phyloP scores from a whole-genome alignment of 1,284 basidiomycete species.

The Mrakiaceae sp. region DNA sequence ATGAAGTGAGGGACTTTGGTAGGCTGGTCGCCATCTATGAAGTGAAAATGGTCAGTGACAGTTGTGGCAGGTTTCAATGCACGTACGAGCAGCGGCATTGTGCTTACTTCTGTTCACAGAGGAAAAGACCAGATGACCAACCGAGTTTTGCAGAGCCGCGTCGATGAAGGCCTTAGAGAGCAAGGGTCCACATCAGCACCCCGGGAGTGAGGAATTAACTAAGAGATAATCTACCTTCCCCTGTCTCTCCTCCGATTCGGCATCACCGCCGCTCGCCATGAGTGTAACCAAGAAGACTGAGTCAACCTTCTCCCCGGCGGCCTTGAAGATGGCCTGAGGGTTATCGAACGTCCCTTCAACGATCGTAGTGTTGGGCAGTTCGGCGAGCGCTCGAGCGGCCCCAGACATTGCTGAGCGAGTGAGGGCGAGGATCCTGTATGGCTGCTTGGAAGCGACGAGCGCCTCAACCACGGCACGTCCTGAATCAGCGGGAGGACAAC shows the following conservation, averaged over 20 bases:
- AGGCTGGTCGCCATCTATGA: not conserved
- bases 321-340: not conserved
- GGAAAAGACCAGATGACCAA: conserved; percentile 14
- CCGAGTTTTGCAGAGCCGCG: not conserved
- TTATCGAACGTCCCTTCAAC: not conserved
- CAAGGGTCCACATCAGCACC: not conserved
- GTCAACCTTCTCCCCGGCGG: not conserved
- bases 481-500: not conserved
- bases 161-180: conserved; percentile 2
- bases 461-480: not conserved
- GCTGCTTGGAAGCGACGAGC: not conserved
- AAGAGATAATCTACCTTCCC: not conserved
- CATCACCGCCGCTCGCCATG: not conserved
- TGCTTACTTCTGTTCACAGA: conserved; percentile 1
- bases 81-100: not conserved
- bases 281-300: not conserved
- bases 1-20: conserved; percentile 15
- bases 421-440: conserved; percentile 1
- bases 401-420: not conserved
- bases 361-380: not conserved
- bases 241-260: not conserved
- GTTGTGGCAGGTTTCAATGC: not conserved
- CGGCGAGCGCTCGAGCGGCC: not conserved
- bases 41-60: not conserved
- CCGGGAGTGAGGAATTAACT: not conserved